phyloP scores from a whole-genome alignment of 2,329 filamentous ascomycete genomes.

The Aspergillus viridinutans region DNA sequence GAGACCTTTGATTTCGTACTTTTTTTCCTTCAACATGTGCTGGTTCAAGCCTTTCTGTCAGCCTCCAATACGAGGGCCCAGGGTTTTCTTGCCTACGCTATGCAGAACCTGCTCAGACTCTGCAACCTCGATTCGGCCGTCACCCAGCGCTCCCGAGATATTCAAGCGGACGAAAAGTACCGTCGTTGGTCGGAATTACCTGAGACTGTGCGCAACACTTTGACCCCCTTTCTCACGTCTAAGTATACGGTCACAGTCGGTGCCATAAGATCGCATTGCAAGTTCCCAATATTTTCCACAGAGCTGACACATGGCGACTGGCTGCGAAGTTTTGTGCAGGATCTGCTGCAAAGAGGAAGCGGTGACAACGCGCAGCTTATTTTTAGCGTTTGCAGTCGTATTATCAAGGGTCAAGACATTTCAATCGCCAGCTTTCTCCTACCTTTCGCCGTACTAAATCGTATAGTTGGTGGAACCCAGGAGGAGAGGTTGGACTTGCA shows the following conservation, averaged over 20 bases:
- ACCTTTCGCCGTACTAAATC: constrained; percentile 80
- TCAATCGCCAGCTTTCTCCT: constrained; percentile 83
- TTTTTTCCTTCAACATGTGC: constrained; percentile 77
- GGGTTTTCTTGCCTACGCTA: constrained; percentile 86
- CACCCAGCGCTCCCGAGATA: constrained; percentile 48
- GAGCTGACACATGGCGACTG: constrained; percentile 71
- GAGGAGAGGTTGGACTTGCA: constrained; percentile 62
- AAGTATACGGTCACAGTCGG: constrained; percentile 70
- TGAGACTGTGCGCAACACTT: constrained; percentile 69
- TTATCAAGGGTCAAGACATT: constrained; percentile 80
- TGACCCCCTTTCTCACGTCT: constrained; percentile 85
- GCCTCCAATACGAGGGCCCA: constrained; percentile 83
- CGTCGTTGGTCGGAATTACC: constrained; percentile 75
- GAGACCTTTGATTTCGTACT: constrained; percentile 84
- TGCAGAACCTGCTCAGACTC: constrained; percentile 82
- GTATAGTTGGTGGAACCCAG: constrained; percentile 68
- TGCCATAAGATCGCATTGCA: constrained; percentile 48
- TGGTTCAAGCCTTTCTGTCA: constrained; percentile 88
- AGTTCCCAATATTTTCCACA: constrained; percentile 74
- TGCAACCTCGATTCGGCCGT: constrained; percentile 65
- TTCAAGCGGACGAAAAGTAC: constrained; percentile 59
- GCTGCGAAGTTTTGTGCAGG: constrained; percentile 75
- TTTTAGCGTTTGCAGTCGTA: constrained; percentile 74
- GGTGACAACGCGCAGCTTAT: constrained; percentile 70
- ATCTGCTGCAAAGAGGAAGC: constrained; percentile 74